These are phyloP conservation scores for Chamaenerion angustifolium DNA, from an alignment of 345 rosid species.

Conservation along the genomic window DNA sequence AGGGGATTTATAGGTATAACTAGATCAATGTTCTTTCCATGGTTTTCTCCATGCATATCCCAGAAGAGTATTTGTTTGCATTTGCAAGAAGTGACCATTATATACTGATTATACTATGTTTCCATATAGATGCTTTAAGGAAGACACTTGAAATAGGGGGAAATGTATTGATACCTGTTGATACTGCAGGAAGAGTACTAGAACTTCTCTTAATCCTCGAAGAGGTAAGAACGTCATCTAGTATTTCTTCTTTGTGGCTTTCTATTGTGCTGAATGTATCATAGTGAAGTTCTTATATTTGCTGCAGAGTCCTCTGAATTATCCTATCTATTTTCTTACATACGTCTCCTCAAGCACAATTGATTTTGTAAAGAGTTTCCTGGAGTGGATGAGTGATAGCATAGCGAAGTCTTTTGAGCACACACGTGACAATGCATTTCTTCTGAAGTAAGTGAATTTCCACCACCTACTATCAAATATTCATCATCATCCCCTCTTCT, in stretches of 20 bases:
- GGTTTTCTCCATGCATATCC: neutral
- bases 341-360: slow-evolving; percentile 86
- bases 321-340: slow-evolving; percentile 80
- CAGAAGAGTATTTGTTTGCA: no score
- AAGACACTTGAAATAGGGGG: slow-evolving; percentile 79
- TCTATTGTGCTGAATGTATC: slow-evolving; percentile 10
- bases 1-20: slow-evolving; percentile 51
- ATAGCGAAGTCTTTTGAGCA: slow-evolving; percentile 95
- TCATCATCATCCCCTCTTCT: neutral
- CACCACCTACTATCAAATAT: neutral
- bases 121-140: slow-evolving; percentile 34
- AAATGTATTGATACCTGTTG: slow-evolving; percentile 83
- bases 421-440: slow-evolving; percentile 94
- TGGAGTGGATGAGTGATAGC: slow-evolving; percentile 99
- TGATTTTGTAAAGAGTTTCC: slow-evolving; percentile 95
- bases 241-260: slow-evolving; percentile 6
- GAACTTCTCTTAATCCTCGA: slow-evolving; percentile 85
- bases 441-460: slow-evolving; percentile 33
- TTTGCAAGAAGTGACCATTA: neutral
- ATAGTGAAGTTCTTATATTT: slow-evolving; percentile 48
- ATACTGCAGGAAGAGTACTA: slow-evolving; percentile 81
- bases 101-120: neutral
- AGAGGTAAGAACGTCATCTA: slow-evolving; percentile 36
- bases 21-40: neutral
- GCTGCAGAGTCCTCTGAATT: slow-evolving; percentile 50